phyloP scores from a whole-genome alignment of 768 basidiomycete genomes.

The Polyporus arcularius region DNA sequence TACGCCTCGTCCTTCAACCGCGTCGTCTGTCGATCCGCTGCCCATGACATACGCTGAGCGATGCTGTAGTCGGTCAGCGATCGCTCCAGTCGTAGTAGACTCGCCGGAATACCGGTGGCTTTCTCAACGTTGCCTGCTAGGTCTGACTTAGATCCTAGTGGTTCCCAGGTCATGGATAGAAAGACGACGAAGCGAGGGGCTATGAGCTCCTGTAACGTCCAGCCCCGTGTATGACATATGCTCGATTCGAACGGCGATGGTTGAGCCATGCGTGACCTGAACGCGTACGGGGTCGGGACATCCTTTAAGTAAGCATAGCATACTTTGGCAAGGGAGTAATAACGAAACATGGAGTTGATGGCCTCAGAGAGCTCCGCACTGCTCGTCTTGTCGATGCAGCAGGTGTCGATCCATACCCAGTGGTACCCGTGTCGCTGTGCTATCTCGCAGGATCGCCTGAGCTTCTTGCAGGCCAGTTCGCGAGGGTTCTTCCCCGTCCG shows the following conservation, averaged over 20 bases:
- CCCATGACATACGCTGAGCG: constrained; percentile 11
- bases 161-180: not conserved
- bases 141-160: not conserved
- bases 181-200: not conserved
- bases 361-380: constrained; percentile 9
- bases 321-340: not conserved
- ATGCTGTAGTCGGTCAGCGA: not conserved
- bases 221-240: constrained; percentile 1
- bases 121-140: not conserved
- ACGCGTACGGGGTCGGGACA: not conserved
- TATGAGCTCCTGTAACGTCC: constrained; percentile 9
- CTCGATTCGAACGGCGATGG: not conserved
- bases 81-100: not conserved
- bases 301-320: constrained; percentile 6
- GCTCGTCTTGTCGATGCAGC: constrained; percentile 15
- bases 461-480: not conserved
- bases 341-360: constrained; percentile 11
- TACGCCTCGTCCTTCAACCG: constrained; percentile 14
- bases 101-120: not conserved
- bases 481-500: not conserved
- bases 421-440: not conserved
- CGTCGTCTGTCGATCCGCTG: constrained; percentile 4
- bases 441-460: not conserved
- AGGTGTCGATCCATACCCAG: constrained; percentile 11
- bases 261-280: no score